Conservation (phyloP, 2,329 filamentous ascomycete genomes). For the Pseudopyricularia cyperi region DNA sequence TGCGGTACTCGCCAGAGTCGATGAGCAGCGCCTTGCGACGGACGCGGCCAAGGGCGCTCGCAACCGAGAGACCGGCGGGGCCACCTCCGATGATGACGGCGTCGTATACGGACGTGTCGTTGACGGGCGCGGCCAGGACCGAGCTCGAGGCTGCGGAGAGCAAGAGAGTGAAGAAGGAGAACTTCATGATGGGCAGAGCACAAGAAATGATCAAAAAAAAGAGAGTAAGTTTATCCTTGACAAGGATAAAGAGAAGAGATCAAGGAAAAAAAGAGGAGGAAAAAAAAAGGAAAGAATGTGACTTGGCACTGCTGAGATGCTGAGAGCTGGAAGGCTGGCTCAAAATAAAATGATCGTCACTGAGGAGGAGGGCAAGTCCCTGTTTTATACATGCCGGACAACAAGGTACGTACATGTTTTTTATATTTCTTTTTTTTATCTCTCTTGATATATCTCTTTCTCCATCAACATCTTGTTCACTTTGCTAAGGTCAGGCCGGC, state of each 20-base stretch:
- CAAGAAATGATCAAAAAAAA: neutral
- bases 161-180: neutral
- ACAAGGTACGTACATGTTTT: no score
- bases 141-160: neutral
- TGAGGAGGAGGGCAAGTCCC: no score
- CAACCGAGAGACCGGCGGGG: constrained; percentile 37
- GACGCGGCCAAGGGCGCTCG: constrained; percentile 47
- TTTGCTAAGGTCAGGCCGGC: no score
- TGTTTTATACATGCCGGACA: no score
- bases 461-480: no score
- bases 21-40: constrained; percentile 40
- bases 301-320: no score
- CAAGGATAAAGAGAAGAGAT: neutral
- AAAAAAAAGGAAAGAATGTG: no score
- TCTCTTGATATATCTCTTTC: no score
- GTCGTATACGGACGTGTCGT: constrained; percentile 24
- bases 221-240: neutral
- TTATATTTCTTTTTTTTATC: no score
- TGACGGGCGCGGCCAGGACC: neutral
- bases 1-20: constrained; percentile 46
- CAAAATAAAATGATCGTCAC: no score
- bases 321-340: no score
- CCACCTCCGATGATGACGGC: constrained; percentile 45
- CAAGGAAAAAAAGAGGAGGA: neutral
- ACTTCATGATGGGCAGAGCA: neutral